phyloP scores from a whole-genome alignment of 345 rosid species.

The Sapria himalayana region DNA sequence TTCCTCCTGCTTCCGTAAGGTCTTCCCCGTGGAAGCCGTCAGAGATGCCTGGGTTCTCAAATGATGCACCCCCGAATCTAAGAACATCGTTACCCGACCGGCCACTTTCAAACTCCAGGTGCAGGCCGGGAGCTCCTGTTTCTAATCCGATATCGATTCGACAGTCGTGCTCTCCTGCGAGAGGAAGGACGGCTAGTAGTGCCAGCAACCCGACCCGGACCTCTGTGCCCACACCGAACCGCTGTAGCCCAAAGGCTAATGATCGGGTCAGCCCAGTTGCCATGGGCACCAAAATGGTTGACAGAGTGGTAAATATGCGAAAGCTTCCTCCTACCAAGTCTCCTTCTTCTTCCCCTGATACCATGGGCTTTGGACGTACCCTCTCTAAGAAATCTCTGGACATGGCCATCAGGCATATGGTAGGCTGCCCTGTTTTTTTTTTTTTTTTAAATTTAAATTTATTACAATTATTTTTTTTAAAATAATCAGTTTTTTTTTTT shows the following conservation, averaged over 20 bases:
- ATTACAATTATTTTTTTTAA: not conserved
- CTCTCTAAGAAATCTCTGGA: slow-evolving; percentile 95
- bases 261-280: slow-evolving; percentile 73
- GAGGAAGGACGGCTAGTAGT: slow-evolving; percentile 58
- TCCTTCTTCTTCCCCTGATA: slow-evolving; percentile 79
- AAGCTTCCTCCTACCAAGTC: slow-evolving; percentile 76
- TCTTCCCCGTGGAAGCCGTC: slow-evolving; percentile 94
- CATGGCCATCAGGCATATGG: slow-evolving; percentile 98
- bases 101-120: slow-evolving; percentile 83
- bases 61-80: slow-evolving; percentile 88
- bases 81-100: slow-evolving; percentile 75
- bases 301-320: slow-evolving; percentile 87
- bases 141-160: slow-evolving; percentile 72
- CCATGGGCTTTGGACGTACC: slow-evolving; percentile 77
- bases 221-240: slow-evolving; percentile 79
- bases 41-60: slow-evolving; percentile 95
- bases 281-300: slow-evolving; percentile 90
- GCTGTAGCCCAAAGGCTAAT: slow-evolving; percentile 33
- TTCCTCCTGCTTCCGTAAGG: slow-evolving; percentile 60
- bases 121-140: slow-evolving; percentile 89
- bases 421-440: slow-evolving; percentile 16
- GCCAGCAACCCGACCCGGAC: slow-evolving; percentile 37
- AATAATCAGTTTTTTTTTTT: not conserved
- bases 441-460: slow-evolving; percentile 1
- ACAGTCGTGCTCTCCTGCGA: slow-evolving; percentile 90